These are phyloP conservation scores for Alternaria sp. DNA, from an alignment of 2,329 filamentous ascomycete species.

Conservation along the genomic window DNA sequence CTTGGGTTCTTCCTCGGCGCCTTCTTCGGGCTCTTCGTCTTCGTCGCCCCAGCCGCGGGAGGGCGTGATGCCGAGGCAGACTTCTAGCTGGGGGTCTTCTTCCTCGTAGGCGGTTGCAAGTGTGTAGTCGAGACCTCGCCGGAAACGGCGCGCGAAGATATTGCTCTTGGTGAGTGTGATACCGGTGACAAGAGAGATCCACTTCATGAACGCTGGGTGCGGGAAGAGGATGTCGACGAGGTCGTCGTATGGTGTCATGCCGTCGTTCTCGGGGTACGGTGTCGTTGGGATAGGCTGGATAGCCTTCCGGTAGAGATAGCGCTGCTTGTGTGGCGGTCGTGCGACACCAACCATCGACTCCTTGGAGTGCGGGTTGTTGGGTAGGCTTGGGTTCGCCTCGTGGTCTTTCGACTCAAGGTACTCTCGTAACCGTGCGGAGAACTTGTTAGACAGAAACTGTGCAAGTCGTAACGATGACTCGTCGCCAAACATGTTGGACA, in stretches of 20 bases:
- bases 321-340: conserved; percentile 91
- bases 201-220: conserved; percentile 84
- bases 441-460: conserved; percentile 78
- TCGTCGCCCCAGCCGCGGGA: conserved; percentile 83
- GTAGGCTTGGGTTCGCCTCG: conserved; percentile 54
- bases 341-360: conserved; percentile 65
- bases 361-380: conserved; percentile 39
- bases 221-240: conserved; percentile 83
- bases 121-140: conserved; percentile 87
- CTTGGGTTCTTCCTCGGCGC: conserved; percentile 54
- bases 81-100: conserved; percentile 77
- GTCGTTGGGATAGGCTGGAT: conserved; percentile 46
- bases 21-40: conserved; percentile 59
- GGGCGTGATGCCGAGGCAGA: conserved; percentile 87
- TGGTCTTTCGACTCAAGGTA: conserved; percentile 67
- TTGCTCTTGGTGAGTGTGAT: conserved; percentile 76
- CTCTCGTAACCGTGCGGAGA: conserved; percentile 71
- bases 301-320: conserved; percentile 80
- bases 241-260: conserved; percentile 66
- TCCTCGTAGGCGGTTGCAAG: conserved; percentile 83
- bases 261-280: conserved; percentile 40
- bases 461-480: conserved; percentile 84
- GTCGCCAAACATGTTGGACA: conserved; percentile 79
- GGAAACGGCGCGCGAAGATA: conserved; percentile 84
- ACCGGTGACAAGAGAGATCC: conserved; percentile 83